Evolutionary conservation across 106 monocot species (phyloP).

Genomic region (Dactylorhiza incarnata): DNA sequence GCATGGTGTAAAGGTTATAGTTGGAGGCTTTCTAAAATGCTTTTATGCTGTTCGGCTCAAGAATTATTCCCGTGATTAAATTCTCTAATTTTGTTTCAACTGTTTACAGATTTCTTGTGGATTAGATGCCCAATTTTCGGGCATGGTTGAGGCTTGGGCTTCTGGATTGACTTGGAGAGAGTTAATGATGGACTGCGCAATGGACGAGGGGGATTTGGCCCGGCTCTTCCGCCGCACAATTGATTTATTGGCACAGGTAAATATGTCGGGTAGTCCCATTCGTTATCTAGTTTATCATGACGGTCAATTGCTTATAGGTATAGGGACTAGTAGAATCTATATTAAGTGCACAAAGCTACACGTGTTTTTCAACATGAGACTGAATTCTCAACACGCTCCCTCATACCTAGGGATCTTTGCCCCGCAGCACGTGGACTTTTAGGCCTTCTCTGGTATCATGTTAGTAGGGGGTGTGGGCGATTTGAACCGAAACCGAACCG

Average conservation of each 20-base stretch:
- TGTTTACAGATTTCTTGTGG: constrained; percentile 63
- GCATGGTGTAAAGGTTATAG: constrained; percentile 66
- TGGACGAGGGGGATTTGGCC: constrained; percentile 96
- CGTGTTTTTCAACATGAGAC: no score
- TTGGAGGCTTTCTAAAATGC: neutral
- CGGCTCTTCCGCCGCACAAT: constrained; percentile 85
- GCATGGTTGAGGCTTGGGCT: constrained; percentile 99
- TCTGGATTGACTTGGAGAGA: constrained; percentile 88
- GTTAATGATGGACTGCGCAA: constrained; percentile 92
- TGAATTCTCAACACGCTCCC: no score
- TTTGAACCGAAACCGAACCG: no score
- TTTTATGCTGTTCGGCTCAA: neutral
- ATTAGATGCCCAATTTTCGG: constrained; percentile 78
- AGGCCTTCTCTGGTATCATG: no score
- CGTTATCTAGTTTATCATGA: neutral
- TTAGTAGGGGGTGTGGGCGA: no score
- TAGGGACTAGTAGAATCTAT: neutral
- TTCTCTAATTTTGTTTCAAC: neutral
- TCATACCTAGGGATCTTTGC: no score
- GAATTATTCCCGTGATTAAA: neutral
- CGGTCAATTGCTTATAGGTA: neutral
- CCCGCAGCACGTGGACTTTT: no score
- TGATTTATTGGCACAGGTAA: constrained; percentile 83
- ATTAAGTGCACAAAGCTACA: no score
- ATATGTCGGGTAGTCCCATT: neutral